Base-by-base conservation (phyloP, 495 filamentous ascomycete genomes). In the Chaetomium tenue region DNA sequence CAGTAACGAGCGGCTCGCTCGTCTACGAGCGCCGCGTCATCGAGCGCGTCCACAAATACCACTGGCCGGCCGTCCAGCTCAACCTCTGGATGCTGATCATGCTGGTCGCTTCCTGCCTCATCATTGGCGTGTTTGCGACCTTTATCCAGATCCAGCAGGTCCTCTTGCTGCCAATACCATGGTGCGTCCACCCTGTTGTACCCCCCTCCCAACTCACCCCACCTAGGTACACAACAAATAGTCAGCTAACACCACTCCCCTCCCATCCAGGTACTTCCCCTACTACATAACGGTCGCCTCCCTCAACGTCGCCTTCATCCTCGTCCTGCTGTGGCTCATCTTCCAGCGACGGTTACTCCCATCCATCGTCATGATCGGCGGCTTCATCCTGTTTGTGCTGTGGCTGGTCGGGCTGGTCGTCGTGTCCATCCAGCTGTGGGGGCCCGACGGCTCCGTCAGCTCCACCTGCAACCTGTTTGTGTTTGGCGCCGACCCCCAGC, bases 401-500 rank as follows among this genome's bases (percentile, higher is more conserved):
- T 99, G 88, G 88, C 81, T 97, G 53, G 91, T 93, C 8, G 93
- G 93, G 1, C 78, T 96, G n/a, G 87, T 99, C 71, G 93, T 96
- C 70, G 89, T 91, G 5, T 83, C 85, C 33, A 87, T 99, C 66
- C 90, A 97, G 77, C 84, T 99, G 20, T 99, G 93, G 81, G 90
- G 91, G 2, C 86, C 90, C 7, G 72, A 77, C 4, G 88, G 86
- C 13, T 89, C 87, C 61, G 86, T 98, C 62, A 91, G 86, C 76
- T 82, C 82, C 64, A 92, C 91, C 71, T 99, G 95, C 76, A 83
- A 89, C 61, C 80, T 86, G 47, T 90, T 88, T 65, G 88, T 94
- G 4, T 79, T 81, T 28, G 71, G 66, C 25, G 65, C 63, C 51
- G 83, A 84, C 44, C 76, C 80, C 50, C 71, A 76, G 23, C 80